A percentile compares a stretch with the other conserved stretches of the same genome.
Conservation (phyloP, 768 basidiomycete genomes). For the Pulveroboletus sp. region DNA sequence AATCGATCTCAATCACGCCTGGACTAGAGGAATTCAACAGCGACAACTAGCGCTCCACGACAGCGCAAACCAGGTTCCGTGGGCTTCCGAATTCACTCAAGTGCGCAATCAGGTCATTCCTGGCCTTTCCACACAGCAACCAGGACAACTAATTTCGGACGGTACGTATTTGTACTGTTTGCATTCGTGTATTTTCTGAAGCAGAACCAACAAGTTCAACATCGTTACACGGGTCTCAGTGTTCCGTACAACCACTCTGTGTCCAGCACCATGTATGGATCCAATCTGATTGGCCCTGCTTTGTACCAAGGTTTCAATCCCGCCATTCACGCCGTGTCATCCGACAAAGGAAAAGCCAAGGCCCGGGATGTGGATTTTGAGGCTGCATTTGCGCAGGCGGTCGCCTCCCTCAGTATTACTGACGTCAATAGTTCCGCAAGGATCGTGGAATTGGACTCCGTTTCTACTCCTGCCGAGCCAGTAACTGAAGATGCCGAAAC, state of each 20-base stretch:
- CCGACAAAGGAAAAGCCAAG: constrained; percentile 72
- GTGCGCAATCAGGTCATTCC: constrained; percentile 20
- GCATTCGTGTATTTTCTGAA: constrained; percentile 3
- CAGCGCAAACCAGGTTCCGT: constrained; percentile 33
- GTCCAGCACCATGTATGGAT: constrained; percentile 28
- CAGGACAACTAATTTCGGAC: constrained; percentile 21
- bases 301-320: constrained; percentile 32
- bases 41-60: constrained; percentile 37
- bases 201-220: constrained; percentile 27
- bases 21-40: constrained; percentile 47
- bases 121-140: constrained; percentile 32
- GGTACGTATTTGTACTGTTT: constrained; percentile 9
- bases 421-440: constrained; percentile 40
- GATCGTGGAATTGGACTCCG: constrained; percentile 52
- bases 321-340: constrained; percentile 18
- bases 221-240: constrained; percentile 34
- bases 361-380: constrained; percentile 75
- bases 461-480: constrained; percentile 36
- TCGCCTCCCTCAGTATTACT: constrained; percentile 44
- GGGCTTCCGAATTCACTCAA: constrained; percentile 55
- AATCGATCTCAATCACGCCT: constrained; percentile 45
- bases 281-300: constrained; percentile 30
- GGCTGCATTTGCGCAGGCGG: constrained; percentile 71
- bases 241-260: constrained; percentile 36
- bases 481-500: constrained; percentile 30